These are phyloP conservation scores for Neoboletus magnificus DNA, from an alignment of 768 basidiomycete species.

Conservation along the genomic window DNA sequence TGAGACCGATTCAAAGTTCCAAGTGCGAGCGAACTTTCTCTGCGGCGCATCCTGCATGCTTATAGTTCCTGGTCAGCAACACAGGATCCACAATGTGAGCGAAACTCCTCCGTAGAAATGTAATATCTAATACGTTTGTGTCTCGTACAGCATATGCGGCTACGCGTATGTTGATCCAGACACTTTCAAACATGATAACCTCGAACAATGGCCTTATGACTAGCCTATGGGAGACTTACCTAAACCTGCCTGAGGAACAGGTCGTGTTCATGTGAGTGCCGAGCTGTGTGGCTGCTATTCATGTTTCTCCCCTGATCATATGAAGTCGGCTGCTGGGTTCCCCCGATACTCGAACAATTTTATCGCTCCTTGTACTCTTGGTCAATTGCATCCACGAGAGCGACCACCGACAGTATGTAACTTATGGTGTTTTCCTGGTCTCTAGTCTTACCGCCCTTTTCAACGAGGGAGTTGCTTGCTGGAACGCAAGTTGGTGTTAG, in stretches of 20 bases:
- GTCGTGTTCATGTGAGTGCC: conserved; percentile 68
- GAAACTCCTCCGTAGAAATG: conserved; percentile 3
- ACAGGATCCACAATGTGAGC: conserved; percentile 57
- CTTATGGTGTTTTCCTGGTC: conserved; percentile 5
- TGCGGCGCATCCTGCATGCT: conserved; percentile 64
- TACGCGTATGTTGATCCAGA: conserved; percentile 68
- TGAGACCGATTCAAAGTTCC: conserved; percentile 4
- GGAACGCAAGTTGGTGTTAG: conserved; percentile 55
- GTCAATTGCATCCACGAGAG: conserved; percentile 67
- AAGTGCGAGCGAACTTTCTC: conserved; percentile 69
- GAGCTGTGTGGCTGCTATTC: background rate
- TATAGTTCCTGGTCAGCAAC: conserved; percentile 76
- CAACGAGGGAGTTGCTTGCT: conserved; percentile 46
- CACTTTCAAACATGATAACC: conserved; percentile 83
- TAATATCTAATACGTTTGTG: background rate
- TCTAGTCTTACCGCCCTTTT: background rate
- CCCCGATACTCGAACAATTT: conserved; percentile 56
- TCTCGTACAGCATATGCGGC: conserved; percentile 50
- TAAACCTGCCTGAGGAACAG: conserved; percentile 68
- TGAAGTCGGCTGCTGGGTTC: conserved; percentile 59
- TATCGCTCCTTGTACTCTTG: conserved; percentile 66
- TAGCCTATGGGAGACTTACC: conserved; percentile 61
- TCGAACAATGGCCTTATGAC: conserved; percentile 56
- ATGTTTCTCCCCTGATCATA: conserved; percentile 6
- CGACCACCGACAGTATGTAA: conserved; percentile 51